These are phyloP conservation scores for Blastobotrys terrestris DNA, from an alignment of 805 yeast species.

Conservation along the genomic window DNA sequence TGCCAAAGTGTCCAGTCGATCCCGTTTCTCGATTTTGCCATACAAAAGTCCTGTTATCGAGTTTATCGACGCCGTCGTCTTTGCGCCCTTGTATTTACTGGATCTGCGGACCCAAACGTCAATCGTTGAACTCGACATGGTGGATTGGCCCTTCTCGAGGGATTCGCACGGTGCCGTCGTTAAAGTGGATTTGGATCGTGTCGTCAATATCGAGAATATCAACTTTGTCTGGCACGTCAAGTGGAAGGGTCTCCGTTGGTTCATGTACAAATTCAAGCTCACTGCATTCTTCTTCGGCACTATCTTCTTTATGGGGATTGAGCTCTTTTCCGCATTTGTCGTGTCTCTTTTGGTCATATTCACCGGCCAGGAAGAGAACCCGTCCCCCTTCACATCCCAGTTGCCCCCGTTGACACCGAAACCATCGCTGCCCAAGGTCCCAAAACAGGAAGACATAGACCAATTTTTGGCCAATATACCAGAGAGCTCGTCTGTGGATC, in stretches of 20 bases:
- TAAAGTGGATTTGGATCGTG: constrained; percentile 19
- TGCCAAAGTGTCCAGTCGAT: neutral
- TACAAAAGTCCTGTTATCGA: constrained; percentile 26
- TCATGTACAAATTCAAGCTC: constrained; percentile 25
- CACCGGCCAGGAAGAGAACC: neutral
- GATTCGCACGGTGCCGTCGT: constrained; percentile 12
- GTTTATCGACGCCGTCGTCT: constrained; percentile 22
- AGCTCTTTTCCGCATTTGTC: constrained; percentile 14
- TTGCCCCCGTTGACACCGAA: neutral
- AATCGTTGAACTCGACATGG: constrained; percentile 20
- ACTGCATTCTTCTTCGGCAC: constrained; percentile 23
- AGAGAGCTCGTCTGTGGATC: neutral
- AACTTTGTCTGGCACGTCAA: constrained; percentile 22
- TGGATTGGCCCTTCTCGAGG: constrained; percentile 11
- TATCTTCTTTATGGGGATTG: constrained; percentile 25
- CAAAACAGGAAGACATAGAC: neutral
- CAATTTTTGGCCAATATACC: neutral
- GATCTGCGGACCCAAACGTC: constrained; percentile 25
- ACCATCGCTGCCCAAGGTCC: neutral
- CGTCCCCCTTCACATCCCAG: neutral
- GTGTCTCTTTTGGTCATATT: constrained; percentile 9
- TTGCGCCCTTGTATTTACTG: constrained; percentile 26
- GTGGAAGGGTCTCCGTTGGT: constrained; percentile 29
- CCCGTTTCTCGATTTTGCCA: constrained; percentile 18
- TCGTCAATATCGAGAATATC: constrained; percentile 23